A percentile compares a stretch with the other conserved stretches of the same genome.
Evolutionary conservation across 805 yeast genomes (phyloP).

Genomic region (Starmerella floricola): DNA sequence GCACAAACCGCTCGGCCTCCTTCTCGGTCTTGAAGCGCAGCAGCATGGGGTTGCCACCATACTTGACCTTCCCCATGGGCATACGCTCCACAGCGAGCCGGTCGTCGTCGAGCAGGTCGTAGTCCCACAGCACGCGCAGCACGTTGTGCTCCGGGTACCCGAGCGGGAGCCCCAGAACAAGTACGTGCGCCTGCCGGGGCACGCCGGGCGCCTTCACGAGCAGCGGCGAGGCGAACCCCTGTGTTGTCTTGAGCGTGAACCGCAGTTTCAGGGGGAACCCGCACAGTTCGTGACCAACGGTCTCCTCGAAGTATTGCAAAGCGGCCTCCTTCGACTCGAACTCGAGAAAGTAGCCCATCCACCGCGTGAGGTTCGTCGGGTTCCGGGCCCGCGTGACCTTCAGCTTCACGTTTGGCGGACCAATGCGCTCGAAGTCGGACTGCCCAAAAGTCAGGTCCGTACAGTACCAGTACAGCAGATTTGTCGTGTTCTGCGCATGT

Average conservation of each 20-base stretch:
- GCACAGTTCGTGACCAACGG: conserved; percentile 37
- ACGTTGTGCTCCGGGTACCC: conserved; percentile 19
- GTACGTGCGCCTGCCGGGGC: conserved; percentile 24
- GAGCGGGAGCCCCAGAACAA: conserved; percentile 27
- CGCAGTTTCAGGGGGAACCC: conserved; percentile 39
- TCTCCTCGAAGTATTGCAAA: conserved; percentile 40
- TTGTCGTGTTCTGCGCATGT: conserved; percentile 21
- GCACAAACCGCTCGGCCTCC: conserved; percentile 26
- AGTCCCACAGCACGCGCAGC: conserved; percentile 27
- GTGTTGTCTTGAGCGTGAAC: conserved; percentile 32
- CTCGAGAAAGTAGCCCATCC: conserved; percentile 42
- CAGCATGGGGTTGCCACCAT: conserved; percentile 27
- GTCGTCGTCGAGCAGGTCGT: conserved; percentile 28
- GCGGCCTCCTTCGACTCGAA: conserved; percentile 42
- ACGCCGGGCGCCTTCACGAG: conserved; percentile 22
- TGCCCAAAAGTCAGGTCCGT: conserved; percentile 25
- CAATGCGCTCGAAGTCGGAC: conserved; percentile 27
- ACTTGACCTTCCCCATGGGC: conserved; percentile 25
- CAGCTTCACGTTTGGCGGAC: conserved; percentile 28
- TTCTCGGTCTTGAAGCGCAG: conserved; percentile 26
- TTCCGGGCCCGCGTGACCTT: conserved; percentile 41
- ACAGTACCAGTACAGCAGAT: conserved; percentile 28
- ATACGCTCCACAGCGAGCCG: conserved; percentile 25
- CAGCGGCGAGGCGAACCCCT: conserved; percentile 22
- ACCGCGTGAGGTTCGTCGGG: conserved; percentile 34